Percentiles rank a stretch among this genome's conserved stretches.
These are phyloP conservation scores for Nemania serpens DNA, from an alignment of 2,329 filamentous ascomycete genomes.

Conservation along the genomic window DNA sequence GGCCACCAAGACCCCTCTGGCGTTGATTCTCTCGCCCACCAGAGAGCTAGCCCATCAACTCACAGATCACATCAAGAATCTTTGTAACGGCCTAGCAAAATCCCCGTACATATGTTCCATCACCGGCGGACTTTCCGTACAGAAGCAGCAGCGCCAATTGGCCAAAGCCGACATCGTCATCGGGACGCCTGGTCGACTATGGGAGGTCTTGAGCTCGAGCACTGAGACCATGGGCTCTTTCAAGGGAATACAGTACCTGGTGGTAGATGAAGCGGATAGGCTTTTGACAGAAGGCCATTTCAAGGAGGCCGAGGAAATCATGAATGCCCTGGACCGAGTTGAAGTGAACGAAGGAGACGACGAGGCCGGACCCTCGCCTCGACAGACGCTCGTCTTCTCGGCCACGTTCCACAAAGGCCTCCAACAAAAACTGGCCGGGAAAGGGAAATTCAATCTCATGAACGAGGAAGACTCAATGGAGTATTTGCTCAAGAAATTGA, in stretches of 20 bases:
- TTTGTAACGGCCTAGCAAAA: constrained; percentile 66
- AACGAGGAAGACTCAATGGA: constrained; percentile 84
- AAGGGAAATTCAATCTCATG: constrained; percentile 69
- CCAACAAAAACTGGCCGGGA: constrained; percentile 87
- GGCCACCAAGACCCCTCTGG: constrained; percentile 60
- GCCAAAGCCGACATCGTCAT: constrained; percentile 89
- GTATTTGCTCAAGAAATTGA: constrained; percentile 86
- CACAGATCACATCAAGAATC: constrained; percentile 75
- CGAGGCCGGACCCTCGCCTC: constrained; percentile 50
- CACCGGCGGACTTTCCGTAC: constrained; percentile 89
- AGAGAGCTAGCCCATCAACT: constrained; percentile 93
- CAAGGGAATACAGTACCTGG: constrained; percentile 76
- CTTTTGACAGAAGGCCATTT: constrained; percentile 92
- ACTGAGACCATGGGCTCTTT: constrained; percentile 71
- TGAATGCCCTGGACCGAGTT: constrained; percentile 75
- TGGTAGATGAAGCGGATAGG: constrained; percentile 93
- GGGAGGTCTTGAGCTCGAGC: constrained; percentile 87
- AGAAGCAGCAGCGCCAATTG: constrained; percentile 89
- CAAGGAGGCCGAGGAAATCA: constrained; percentile 88
- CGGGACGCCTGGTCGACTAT: constrained; percentile 87
- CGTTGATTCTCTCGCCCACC: constrained; percentile 87
- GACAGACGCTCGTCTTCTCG: constrained; percentile 95
- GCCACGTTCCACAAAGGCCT: constrained; percentile 92
- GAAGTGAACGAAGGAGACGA: constrained; percentile 59
- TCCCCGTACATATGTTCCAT: constrained; percentile 81